Conservation (phyloP, 2,329 filamentous ascomycete species). For the Fusarium chaquense region DNA sequence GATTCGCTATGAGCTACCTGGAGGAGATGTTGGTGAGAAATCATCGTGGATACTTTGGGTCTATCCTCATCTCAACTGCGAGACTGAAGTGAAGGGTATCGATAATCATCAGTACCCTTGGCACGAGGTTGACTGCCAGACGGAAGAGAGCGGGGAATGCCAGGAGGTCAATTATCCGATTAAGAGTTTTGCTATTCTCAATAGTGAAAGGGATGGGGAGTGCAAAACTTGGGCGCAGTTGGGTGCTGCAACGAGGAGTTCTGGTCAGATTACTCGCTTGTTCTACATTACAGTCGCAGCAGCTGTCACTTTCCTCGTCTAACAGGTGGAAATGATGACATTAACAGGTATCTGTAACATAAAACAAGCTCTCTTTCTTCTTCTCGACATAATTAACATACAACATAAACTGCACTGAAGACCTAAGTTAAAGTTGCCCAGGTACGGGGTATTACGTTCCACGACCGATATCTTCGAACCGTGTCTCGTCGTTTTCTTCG, state of each 20-base stretch:
- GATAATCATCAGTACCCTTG: neutral
- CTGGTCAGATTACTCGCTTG: accelerated
- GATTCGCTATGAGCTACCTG: neutral
- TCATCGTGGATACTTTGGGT: neutral
- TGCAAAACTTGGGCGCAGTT: neutral
- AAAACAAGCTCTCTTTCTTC: too few species aligned
- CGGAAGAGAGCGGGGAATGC: neutral
- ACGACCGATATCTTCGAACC: too few species aligned
- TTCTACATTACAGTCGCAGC: accelerated
- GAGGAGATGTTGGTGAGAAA: neutral
- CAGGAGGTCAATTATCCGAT: neutral
- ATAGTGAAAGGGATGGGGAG: neutral
- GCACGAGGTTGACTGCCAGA: neutral
- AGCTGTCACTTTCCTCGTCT: neutral
- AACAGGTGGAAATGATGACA: neutral
- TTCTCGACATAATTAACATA: too few species aligned
- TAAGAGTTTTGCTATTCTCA: neutral
- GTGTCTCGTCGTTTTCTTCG: too few species aligned
- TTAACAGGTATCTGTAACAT: too few species aligned
- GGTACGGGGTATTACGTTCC: too few species aligned
- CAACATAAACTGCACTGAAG: too few species aligned
- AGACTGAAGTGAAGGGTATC: neutral
- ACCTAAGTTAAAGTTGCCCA: too few species aligned
- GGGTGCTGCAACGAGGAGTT: neutral
- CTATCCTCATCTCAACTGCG: neutral